Evolutionary conservation across 2,329 filamentous ascomycete species (phyloP).

Genomic region (Aulographum hederae): DNA sequence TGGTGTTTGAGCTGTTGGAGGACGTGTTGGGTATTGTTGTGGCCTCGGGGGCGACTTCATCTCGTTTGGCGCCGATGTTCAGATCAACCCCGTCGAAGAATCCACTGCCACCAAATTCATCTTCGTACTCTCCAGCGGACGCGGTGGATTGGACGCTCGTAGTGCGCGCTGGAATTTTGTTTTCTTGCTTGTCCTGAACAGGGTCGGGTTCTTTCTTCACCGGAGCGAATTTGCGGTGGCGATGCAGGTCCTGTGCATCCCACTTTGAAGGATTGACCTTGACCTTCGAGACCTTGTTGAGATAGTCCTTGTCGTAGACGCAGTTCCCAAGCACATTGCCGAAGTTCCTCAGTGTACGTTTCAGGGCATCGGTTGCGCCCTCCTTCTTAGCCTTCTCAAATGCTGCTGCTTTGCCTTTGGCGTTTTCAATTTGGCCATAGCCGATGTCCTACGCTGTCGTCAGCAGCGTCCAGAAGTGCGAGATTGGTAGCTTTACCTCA

Average conservation of each 20-base stretch:
- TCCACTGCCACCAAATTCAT: constrained; percentile 37
- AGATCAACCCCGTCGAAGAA: constrained; percentile 33
- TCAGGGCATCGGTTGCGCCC: constrained; percentile 85
- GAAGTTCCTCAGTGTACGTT: constrained; percentile 76
- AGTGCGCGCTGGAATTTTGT: constrained; percentile 8
- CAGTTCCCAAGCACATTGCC: constrained; percentile 97
- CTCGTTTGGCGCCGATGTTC: constrained; percentile 23
- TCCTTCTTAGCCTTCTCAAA: constrained; percentile 99
- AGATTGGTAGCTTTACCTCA: constrained; percentile 33
- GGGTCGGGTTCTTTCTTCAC: constrained; percentile 35
- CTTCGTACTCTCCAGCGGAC: constrained; percentile 27
- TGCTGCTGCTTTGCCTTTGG: constrained; percentile 81
- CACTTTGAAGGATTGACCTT: constrained; percentile 65
- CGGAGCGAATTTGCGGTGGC: constrained; percentile 55
- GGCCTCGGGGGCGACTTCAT: constrained; percentile 6
- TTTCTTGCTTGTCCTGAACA: constrained; percentile 12
- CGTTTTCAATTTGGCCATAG: constrained; percentile 93
- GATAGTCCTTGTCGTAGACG: constrained; percentile 90
- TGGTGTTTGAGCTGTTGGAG: constrained; percentile 7
- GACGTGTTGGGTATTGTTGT: too few relatives aligned
- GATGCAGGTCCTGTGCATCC: constrained; percentile 60
- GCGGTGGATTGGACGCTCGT: constrained; percentile 15
- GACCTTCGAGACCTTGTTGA: constrained; percentile 76
- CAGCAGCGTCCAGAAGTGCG: not conserved
- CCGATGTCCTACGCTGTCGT: constrained; percentile 50